Evolutionary conservation across 2,329 filamentous ascomycete species (phyloP).

Genomic region (Aspergillus fumigatiaffinis): DNA sequence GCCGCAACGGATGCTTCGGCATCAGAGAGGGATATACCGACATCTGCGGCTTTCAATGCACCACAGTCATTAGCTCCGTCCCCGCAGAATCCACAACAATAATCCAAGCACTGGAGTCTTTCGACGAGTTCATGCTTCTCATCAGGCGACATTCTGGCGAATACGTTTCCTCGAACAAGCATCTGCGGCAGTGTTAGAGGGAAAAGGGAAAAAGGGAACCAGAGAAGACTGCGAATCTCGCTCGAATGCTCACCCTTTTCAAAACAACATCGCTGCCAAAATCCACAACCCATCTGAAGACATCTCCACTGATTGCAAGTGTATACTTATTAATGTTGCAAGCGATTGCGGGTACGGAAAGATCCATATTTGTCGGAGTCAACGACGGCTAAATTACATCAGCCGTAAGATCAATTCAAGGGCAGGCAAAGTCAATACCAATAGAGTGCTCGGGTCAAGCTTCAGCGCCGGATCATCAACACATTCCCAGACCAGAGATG

Average conservation of each 20-base stretch:
- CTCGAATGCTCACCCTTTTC: constrained; percentile 54
- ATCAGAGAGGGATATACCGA: constrained; percentile 94
- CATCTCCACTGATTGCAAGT: constrained; percentile 83
- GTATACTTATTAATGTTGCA: constrained; percentile 80
- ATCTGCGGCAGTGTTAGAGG: constrained; percentile 51
- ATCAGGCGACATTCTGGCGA: constrained; percentile 97
- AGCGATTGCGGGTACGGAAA: constrained; percentile 80
- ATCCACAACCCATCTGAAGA: constrained; percentile 95
- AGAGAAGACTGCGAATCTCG: neutral
- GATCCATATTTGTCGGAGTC: constrained; percentile 66
- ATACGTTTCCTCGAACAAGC: constrained; percentile 87
- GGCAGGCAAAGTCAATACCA: constrained; percentile 42
- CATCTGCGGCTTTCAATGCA: constrained; percentile 92
- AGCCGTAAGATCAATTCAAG: constrained; percentile 5
- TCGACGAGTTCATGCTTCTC: constrained; percentile 98
- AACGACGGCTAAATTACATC: constrained; percentile 59
- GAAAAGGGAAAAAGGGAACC: neutral
- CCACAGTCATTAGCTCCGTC: constrained; percentile 98
- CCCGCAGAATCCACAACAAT: constrained; percentile 92
- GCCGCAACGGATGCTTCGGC: constrained; percentile 98
- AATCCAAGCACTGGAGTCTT: constrained; percentile 93
- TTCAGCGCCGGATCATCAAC: constrained; percentile 80
- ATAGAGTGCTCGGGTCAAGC: constrained; percentile 73
- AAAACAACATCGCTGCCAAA: constrained; percentile 78
- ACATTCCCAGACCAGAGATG: constrained; percentile 82